These are phyloP conservation scores for Zychaea mexicana DNA, from an alignment of 371 early-diverging fungal species.

Conservation along the genomic window DNA sequence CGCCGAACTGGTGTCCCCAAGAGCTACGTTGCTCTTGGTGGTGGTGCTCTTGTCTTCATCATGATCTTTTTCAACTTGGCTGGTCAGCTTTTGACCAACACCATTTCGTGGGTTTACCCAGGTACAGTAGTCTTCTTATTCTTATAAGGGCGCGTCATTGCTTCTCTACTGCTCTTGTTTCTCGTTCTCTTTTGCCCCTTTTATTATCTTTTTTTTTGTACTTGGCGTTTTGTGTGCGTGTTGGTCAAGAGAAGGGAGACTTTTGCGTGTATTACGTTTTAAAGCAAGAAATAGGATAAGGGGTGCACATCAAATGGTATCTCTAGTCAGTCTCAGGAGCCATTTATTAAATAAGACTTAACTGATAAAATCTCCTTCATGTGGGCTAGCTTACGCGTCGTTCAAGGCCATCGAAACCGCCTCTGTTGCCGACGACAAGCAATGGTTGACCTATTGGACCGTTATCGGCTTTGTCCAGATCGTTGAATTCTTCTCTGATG, in stretches of 20 bases:
- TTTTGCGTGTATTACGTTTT: too few relatives aligned
- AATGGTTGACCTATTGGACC: conserved; percentile 89
- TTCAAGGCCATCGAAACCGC: conserved; percentile 90
- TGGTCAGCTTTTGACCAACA: conserved; percentile 78
- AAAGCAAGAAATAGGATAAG: too few relatives aligned
- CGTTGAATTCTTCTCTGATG: conserved; percentile 85
- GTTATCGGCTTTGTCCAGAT: conserved; percentile 86
- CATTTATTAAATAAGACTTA: too few relatives aligned
- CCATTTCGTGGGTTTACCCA: conserved; percentile 90
- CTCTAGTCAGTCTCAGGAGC: too few relatives aligned
- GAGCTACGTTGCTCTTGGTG: conserved; percentile 72
- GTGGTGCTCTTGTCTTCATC: conserved; percentile 55
- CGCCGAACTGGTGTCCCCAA: conserved; percentile 80
- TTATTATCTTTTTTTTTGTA: conserved; percentile 13
- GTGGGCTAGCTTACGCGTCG: conserved; percentile 81
- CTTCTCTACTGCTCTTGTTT: background rate
- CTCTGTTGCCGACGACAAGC: conserved; percentile 81
- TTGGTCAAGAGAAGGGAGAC: too few relatives aligned
- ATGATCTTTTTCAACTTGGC: conserved; percentile 91
- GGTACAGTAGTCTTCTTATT: conserved; percentile 35
- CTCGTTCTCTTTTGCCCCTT: background rate
- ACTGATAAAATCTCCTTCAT: background rate
- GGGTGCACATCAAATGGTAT: too few relatives aligned
- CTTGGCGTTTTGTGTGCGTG: background rate
- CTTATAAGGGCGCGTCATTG: conserved; percentile 11